Evolutionary conservation across 2,329 filamentous ascomycete species (phyloP).

Genomic region (Cladophialophora yegresii): DNA sequence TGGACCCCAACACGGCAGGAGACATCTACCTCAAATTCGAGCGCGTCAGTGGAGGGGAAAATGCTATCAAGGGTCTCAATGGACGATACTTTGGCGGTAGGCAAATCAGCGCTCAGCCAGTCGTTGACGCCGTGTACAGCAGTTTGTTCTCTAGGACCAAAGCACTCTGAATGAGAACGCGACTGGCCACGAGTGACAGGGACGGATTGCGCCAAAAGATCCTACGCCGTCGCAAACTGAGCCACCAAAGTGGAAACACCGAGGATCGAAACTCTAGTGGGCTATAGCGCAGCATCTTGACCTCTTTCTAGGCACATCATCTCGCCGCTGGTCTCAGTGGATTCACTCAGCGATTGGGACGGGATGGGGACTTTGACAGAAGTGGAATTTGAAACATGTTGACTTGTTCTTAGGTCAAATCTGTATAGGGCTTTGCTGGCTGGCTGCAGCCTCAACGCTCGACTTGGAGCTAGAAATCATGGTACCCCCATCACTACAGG

Average conservation of each 20-base stretch:
- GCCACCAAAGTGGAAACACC: neutral
- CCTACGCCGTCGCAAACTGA: neutral
- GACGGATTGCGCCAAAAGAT: neutral
- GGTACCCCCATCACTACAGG: neutral
- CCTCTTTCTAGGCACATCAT: neutral
- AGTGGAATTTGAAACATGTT: neutral
- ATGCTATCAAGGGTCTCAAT: slow-evolving; percentile 96
- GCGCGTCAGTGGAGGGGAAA: slow-evolving; percentile 90
- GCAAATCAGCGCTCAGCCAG: slow-evolving; percentile 90
- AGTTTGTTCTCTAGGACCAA: slow-evolving; percentile 85
- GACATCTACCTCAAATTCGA: slow-evolving; percentile 99
- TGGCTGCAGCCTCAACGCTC: neutral
- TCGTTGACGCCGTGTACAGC: slow-evolving; percentile 98
- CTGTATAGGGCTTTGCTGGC: neutral
- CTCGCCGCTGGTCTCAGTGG: neutral
- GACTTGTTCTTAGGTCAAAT: neutral
- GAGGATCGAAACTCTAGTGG: neutral
- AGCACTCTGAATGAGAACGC: slow-evolving; percentile 29
- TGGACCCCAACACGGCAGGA: slow-evolving; percentile 90
- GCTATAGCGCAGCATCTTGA: neutral
- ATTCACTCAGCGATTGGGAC: neutral
- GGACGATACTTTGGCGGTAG: slow-evolving; percentile 92
- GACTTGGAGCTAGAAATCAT: neutral
- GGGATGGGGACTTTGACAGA: neutral
- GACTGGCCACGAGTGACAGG: neutral